phyloP scores from a whole-genome alignment of 495 filamentous ascomycete species.

The Penicillium desertorum region DNA sequence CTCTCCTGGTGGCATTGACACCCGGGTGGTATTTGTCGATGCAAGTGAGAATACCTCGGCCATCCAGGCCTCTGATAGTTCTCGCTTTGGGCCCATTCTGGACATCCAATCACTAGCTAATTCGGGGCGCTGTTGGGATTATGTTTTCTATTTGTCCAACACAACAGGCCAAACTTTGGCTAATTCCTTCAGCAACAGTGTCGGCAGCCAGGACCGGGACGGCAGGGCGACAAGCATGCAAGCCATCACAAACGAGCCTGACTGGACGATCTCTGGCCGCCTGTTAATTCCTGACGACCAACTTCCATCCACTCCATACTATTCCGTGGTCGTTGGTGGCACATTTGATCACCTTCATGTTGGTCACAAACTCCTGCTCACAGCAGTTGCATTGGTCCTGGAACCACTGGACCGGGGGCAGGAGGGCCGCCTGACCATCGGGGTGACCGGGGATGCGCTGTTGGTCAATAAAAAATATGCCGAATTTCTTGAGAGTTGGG shows the following conservation, averaged over 20 bases:
- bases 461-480: conserved; percentile 85
- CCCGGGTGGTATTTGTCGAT: conserved; percentile 70
- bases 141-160: conserved; percentile 63
- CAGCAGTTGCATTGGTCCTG: conserved; percentile 74
- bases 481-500: conserved; percentile 76
- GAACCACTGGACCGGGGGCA: conserved; percentile 44
- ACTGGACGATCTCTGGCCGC: conserved; percentile 26
- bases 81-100: conserved; percentile 59
- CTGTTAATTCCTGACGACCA: conserved; percentile 28
- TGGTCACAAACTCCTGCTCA: conserved; percentile 92
- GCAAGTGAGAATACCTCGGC: conserved; percentile 4
- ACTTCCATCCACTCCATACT: conserved; percentile 35
- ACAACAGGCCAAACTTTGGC: conserved; percentile 52
- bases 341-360: conserved; percentile 96
- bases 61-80: conserved; percentile 17
- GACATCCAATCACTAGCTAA: conserved; percentile 64
- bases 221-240: conserved; percentile 26
- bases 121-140: conserved; percentile 65
- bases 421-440: conserved; percentile 64
- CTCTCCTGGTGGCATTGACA: conserved; percentile 71
- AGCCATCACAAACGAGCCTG: conserved; percentile 32
- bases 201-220: conserved; percentile 20
- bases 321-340: conserved; percentile 78
- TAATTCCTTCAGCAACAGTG: conserved; percentile 31
- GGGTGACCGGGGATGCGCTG: conserved; percentile 83